These are phyloP conservation scores for Paracorniculantispora psalliotae DNA, from an alignment of 2,329 filamentous ascomycete species.

Conservation along the genomic window DNA sequence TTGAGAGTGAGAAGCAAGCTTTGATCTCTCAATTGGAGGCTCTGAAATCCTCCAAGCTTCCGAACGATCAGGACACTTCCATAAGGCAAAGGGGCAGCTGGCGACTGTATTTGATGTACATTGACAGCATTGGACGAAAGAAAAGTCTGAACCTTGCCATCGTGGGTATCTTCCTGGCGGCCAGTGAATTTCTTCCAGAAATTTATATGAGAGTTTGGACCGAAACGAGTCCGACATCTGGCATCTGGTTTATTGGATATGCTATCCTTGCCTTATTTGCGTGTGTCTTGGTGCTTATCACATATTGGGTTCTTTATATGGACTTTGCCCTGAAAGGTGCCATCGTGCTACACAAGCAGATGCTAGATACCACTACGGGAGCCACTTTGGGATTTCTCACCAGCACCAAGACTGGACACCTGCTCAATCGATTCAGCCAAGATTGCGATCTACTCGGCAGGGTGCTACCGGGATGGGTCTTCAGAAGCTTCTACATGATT, in stretches of 20 bases:
- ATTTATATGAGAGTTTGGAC: not conserved
- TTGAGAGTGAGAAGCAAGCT: not conserved
- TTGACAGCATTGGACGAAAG: not conserved
- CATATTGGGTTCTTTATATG: not conserved
- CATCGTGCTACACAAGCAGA: not conserved
- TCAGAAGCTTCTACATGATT: not conserved
- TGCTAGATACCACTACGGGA: not conserved
- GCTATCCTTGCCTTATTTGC: not conserved
- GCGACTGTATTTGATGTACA: not conserved
- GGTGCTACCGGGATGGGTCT: not conserved
- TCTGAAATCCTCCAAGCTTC: not conserved
- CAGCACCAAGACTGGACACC: not conserved
- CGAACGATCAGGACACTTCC: not conserved
- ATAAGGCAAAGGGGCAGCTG: not conserved
- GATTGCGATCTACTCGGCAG: not conserved
- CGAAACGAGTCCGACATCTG: not conserved
- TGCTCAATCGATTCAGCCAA: constrained; percentile 5
- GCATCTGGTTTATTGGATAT: not conserved
- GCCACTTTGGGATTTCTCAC: not conserved
- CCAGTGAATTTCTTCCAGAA: not conserved
- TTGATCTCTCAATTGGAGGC: not conserved
- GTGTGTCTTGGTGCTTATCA: not conserved
- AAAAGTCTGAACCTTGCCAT: not conserved
- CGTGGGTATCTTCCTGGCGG: not conserved
- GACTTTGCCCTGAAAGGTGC: not conserved